Percentiles rank a stretch among this genome's conserved stretches.
phyloP scores from a whole-genome alignment of 1,284 basidiomycete species.

The Boletellus sp. region DNA sequence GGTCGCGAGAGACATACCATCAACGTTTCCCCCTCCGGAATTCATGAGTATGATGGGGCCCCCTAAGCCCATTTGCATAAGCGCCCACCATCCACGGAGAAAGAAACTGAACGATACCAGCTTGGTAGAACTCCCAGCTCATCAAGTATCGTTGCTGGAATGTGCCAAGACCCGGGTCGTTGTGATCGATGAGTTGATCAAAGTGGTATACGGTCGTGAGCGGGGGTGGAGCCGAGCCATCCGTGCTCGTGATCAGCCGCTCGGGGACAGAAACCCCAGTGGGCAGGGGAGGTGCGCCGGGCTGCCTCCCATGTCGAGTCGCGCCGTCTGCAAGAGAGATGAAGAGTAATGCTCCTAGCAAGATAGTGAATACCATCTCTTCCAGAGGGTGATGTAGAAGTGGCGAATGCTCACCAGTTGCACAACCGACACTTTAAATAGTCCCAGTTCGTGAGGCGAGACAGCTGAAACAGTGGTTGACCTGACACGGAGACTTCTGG shows the following conservation, averaged over 20 bases:
- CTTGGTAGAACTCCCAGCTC: slow-evolving; percentile 59
- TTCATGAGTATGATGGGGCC: slow-evolving; percentile 66
- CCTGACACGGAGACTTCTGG: too few species aligned
- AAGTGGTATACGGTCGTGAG: slow-evolving; percentile 47
- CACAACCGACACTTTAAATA: too few species aligned
- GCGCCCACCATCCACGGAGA: background rate
- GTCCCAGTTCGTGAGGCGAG: too few species aligned
- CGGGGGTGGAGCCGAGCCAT: slow-evolving; percentile 14
- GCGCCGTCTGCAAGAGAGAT: slow-evolving; percentile 17
- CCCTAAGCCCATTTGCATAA: slow-evolving; percentile 34
- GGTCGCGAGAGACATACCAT: slow-evolving; percentile 41
- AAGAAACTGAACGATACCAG: slow-evolving; percentile 34
- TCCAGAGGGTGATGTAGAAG: background rate
- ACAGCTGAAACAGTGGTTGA: too few species aligned
- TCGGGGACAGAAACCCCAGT: slow-evolving; percentile 14
- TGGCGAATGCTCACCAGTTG: background rate
- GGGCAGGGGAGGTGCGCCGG: slow-evolving; percentile 17
- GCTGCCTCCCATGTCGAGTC: slow-evolving; percentile 19
- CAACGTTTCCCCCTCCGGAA: slow-evolving; percentile 43
- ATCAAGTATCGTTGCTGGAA: slow-evolving; percentile 74
- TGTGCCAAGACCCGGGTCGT: slow-evolving; percentile 61
- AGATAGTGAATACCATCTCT: slow-evolving; percentile 12
- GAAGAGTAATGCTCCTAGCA: slow-evolving; percentile 5
- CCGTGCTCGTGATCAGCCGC: slow-evolving; percentile 3
- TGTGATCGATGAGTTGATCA: slow-evolving; percentile 72